phyloP scores from a whole-genome alignment of 2,329 filamentous ascomycete species.

The Mariannaea sp. region DNA sequence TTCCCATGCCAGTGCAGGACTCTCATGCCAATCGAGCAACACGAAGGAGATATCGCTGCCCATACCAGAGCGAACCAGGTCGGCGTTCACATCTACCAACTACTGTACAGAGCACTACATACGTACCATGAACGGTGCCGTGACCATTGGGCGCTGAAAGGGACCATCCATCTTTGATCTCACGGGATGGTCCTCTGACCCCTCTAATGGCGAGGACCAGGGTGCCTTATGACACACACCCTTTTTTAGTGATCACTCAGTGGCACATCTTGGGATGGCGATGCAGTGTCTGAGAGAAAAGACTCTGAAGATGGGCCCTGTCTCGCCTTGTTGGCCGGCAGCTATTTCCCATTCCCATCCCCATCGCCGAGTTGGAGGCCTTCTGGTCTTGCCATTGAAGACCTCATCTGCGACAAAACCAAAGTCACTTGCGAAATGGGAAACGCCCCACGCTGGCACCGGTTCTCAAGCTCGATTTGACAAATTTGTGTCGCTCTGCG shows the following conservation, averaged over 20 bases:
- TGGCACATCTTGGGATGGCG: background rate
- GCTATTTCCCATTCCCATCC: background rate
- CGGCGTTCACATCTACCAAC: no score
- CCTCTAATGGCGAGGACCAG: conserved; percentile 8
- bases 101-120: no score
- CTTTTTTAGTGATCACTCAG: background rate
- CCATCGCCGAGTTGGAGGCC: background rate
- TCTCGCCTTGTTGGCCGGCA: background rate
- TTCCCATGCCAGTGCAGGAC: conserved; percentile 21
- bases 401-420: conserved; percentile 12
- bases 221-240: conserved; percentile 32
- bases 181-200: conserved; percentile 26
- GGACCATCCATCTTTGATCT: conserved; percentile 14
- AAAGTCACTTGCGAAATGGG: background rate
- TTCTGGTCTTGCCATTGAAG: conserved; percentile 8
- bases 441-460: conserved; percentile 1
- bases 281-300: background rate
- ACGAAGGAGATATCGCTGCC: conserved; percentile 15
- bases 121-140: no score
- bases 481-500: background rate
- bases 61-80: conserved; percentile 32
- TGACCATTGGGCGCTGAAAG: conserved; percentile 23
- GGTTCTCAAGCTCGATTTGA: conserved; percentile 1
- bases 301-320: background rate
- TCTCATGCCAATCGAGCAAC: conserved; percentile 14